Conservation (phyloP, 2,329 filamentous ascomycete genomes). For the Trichoderma brevicompactum region DNA sequence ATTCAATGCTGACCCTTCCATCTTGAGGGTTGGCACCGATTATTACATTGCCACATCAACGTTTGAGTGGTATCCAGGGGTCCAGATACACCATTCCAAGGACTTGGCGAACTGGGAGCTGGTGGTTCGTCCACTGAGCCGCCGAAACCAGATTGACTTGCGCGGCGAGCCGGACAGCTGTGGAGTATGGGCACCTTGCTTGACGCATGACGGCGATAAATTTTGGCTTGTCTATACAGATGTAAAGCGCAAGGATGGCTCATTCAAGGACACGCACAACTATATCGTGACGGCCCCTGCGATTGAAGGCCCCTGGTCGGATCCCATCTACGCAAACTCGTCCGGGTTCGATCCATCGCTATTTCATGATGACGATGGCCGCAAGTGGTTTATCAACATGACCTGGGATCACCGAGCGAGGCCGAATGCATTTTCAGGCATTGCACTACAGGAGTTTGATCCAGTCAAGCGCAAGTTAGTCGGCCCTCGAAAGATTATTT, state of each 20-base stretch:
- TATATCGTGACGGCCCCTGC: conserved; percentile 61
- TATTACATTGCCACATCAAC: conserved; percentile 62
- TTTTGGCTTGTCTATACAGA: conserved; percentile 70
- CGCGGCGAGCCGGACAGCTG: conserved; percentile 63
- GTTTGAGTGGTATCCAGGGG: conserved; percentile 60
- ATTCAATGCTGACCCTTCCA: conserved; percentile 61
- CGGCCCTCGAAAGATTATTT: conserved; percentile 60
- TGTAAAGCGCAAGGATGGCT: conserved; percentile 69
- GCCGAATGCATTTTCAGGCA: conserved; percentile 58
- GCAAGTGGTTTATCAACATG: conserved; percentile 63
- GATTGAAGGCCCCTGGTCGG: conserved; percentile 65
- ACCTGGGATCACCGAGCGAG: conserved; percentile 58
- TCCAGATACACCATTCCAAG: conserved; percentile 59
- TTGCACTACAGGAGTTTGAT: conserved; percentile 63
- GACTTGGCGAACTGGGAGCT: conserved; percentile 60
- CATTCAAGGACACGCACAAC: conserved; percentile 67
- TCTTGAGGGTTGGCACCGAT: conserved; percentile 55
- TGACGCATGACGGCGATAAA: conserved; percentile 62
- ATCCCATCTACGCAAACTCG: conserved; percentile 62
- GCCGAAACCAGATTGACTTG: conserved; percentile 59
- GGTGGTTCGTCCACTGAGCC: conserved; percentile 51
- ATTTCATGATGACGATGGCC: conserved; percentile 61
- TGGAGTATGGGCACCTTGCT: conserved; percentile 67
- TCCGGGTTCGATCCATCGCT: conserved; percentile 66
- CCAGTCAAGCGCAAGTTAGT: conserved; percentile 53